Evolutionary conservation across 2,329 filamentous ascomycete genomes (phyloP).

Genomic region (Trichoderma pleuroti): DNA sequence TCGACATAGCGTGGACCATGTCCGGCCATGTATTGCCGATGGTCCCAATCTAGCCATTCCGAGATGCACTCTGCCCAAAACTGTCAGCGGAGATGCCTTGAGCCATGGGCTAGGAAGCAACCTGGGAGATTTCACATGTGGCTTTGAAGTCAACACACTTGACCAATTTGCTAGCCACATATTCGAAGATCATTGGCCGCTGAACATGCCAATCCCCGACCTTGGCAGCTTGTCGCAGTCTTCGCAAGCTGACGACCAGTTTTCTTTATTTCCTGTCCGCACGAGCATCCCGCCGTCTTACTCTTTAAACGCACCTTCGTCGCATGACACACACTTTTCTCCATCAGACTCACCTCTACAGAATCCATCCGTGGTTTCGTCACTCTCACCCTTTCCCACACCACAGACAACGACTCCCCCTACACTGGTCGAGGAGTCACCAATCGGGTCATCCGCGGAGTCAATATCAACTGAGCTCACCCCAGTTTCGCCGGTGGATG

Average conservation of each 20-base stretch:
- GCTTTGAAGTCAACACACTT: constrained; percentile 29
- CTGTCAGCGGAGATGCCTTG: constrained; percentile 16
- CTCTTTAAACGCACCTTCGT: background rate
- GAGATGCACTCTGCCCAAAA: constrained; percentile 30
- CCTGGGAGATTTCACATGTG: constrained; percentile 27
- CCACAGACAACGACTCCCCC: constrained; percentile 31
- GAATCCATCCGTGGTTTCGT: constrained; percentile 25
- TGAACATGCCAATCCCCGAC: background rate
- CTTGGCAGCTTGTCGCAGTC: background rate
- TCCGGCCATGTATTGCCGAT: constrained; percentile 29
- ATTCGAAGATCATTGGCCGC: constrained; percentile 27
- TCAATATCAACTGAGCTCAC: background rate
- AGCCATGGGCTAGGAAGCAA: constrained; percentile 21
- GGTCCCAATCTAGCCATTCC: constrained; percentile 26
- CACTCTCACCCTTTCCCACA: constrained; percentile 27
- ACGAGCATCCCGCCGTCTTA: background rate
- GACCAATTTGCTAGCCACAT: constrained; percentile 30
- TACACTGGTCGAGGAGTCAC: constrained; percentile 24
- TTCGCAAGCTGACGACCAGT: background rate
- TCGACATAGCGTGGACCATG: constrained; percentile 23
- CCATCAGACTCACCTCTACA: constrained; percentile 26
- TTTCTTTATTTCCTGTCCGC: constrained; percentile 4
- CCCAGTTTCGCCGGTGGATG: constrained; percentile 13
- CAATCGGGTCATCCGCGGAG: constrained; percentile 8
- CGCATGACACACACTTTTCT: constrained; percentile 22